Conservation (phyloP, 257 asterid species). For the Leptodermis oblonga region DNA sequence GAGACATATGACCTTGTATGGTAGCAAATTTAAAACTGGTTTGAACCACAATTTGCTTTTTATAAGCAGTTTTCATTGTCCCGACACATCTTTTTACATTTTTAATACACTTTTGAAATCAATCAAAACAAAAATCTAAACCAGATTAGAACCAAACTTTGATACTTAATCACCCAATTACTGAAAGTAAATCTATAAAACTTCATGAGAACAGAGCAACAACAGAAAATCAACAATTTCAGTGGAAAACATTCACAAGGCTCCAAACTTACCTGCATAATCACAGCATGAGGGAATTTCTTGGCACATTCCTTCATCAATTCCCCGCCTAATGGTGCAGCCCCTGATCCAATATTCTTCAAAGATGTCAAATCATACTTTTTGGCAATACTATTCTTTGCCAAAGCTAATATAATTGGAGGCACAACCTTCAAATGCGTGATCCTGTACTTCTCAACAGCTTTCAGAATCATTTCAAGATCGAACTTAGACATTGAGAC, state of each 20-base stretch:
- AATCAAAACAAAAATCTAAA: no score
- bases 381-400: constrained; percentile 52
- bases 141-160: no score
- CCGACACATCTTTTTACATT: no score
- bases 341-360: constrained; percentile 81
- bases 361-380: constrained; percentile 59
- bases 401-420: constrained; percentile 73
- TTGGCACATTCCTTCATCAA: constrained; percentile 92
- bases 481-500: constrained; percentile 73
- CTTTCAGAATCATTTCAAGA: constrained; percentile 53
- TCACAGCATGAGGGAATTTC: constrained; percentile 67
- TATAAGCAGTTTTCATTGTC: no score
- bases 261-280: constrained; percentile 55
- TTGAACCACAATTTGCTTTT: no score
- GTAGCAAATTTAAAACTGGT: no score
- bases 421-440: constrained; percentile 89
- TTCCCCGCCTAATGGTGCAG: constrained; percentile 89
- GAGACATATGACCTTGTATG: no score
- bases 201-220: background rate
- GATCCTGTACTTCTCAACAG: constrained; percentile 55
- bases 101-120: no score
- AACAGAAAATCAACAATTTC: background rate
- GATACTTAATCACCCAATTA: no score
- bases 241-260: background rate
- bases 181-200: no score